A percentile compares a stretch with the other conserved stretches of the same genome.
Evolutionary conservation across 305 asterid genomes (phyloP).

Genomic region (Galium porrigens): DNA sequence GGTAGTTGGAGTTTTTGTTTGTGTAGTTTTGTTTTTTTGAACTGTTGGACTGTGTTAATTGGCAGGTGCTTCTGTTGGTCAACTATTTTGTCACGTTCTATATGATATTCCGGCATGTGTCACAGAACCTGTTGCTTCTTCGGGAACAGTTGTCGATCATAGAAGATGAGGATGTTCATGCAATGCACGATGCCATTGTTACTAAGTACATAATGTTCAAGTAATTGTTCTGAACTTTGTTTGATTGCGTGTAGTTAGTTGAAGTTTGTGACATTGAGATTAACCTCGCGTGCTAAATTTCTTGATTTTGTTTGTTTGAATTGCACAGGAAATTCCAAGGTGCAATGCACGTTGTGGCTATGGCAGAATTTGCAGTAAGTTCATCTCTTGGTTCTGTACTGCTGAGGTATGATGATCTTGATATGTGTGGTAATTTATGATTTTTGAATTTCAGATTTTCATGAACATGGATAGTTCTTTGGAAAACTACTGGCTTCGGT

Average conservation of each 20-base stretch:
- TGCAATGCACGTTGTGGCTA: conserved; percentile 63
- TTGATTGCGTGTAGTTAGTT: background rate
- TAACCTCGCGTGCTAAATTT: background rate
- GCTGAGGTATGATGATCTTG: background rate
- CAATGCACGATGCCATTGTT: conserved; percentile 62
- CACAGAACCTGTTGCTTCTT: conserved; percentile 43
- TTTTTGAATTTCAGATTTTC: conserved; percentile 39
- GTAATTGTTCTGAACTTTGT: conserved; percentile 30
- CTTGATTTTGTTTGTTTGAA: background rate
- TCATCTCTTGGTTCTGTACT: conserved; percentile 3
- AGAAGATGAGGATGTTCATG: conserved; percentile 51
- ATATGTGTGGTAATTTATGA: conserved; percentile 11
- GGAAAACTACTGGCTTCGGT: conserved; percentile 61
- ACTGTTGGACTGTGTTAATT: conserved; percentile 3
- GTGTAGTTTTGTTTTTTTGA: background rate
- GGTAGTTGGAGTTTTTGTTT: background rate
- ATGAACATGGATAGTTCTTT: conserved; percentile 43
- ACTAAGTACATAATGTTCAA: conserved; percentile 67
- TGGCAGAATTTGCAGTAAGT: conserved; percentile 68
- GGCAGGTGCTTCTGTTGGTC: conserved; percentile 43
- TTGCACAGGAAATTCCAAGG: conserved; percentile 64
- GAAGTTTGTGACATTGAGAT: background rate
- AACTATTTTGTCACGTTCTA: conserved; percentile 47
- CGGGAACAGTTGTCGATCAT: conserved; percentile 57
- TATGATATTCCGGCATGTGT: conserved; percentile 46